phyloP scores from a whole-genome alignment of 2,329 filamentous ascomycete genomes.

The Colletotrichum sp. region DNA sequence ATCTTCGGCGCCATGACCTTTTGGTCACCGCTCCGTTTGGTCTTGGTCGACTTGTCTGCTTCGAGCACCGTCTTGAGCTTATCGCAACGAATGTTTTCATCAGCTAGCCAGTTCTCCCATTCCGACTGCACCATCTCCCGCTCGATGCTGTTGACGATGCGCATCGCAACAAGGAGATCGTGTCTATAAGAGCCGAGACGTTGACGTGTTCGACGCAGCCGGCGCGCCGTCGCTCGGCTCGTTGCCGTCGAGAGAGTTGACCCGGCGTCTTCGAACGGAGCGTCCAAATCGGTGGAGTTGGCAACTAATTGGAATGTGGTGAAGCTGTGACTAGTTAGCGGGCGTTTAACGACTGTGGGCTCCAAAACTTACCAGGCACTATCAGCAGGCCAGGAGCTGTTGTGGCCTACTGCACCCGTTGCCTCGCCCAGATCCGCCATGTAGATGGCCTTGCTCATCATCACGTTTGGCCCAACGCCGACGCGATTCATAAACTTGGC shows the following conservation, averaged over 20 bases:
- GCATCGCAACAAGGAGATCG: conserved; percentile 87
- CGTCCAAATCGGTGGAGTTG: conserved; percentile 62
- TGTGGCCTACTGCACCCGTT: conserved; percentile 38
- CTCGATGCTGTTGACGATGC: conserved; percentile 89
- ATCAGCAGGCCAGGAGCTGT: conserved; percentile 41
- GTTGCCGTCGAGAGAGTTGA: conserved; percentile 48
- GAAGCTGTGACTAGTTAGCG: conserved; percentile 46
- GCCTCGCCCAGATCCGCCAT: conserved; percentile 78
- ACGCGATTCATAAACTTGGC: conserved; percentile 80
- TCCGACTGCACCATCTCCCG: conserved; percentile 83
- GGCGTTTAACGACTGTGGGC: too few species aligned
- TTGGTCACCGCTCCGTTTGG: conserved; percentile 9
- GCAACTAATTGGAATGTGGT: conserved; percentile 64
- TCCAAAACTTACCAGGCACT: conserved; percentile 51
- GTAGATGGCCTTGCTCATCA: conserved; percentile 88
- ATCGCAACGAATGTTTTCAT: conserved; percentile 78
- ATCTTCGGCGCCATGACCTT: conserved; percentile 24
- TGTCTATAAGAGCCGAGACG: conserved; percentile 84
- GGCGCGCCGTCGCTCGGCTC: conserved; percentile 61
- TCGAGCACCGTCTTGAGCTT: conserved; percentile 56
- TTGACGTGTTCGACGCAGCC: conserved; percentile 81
- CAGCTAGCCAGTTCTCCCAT: conserved; percentile 90
- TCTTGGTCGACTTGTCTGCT: conserved; percentile 22
- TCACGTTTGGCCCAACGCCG: conserved; percentile 77
- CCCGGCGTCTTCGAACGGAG: conserved; percentile 58